Conservation (phyloP, 139 green algal species). For the Choricystis sp. region DNA sequence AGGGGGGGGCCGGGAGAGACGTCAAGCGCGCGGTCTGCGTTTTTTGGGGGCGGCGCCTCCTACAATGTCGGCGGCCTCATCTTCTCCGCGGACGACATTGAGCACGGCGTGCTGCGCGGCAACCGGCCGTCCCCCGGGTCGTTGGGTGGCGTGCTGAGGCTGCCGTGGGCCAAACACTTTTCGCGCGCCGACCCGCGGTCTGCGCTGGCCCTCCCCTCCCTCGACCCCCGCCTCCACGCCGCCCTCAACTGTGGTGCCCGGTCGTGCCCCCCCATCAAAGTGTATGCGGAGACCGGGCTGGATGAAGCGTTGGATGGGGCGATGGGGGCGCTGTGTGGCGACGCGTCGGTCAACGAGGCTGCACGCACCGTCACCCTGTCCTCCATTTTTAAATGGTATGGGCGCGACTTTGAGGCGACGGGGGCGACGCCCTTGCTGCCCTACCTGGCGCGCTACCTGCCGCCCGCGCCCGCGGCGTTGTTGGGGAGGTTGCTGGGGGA, state of each 20-base stretch:
- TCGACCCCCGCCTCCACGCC: slow-evolving; percentile 89
- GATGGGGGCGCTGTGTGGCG: slow-evolving; percentile 32
- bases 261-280: slow-evolving; percentile 77
- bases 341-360: slow-evolving; percentile 41
- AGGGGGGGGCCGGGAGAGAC: slow-evolving; percentile 3
- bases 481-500: slow-evolving; percentile 11
- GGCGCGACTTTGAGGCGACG: slow-evolving; percentile 59
- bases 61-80: slow-evolving; percentile 57
- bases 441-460: slow-evolving; percentile 29
- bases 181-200: slow-evolving; percentile 25
- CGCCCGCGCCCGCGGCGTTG: slow-evolving; percentile 1
- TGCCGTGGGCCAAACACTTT: slow-evolving; percentile 20
- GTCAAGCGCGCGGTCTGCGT: slow-evolving; percentile 9
- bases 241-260: slow-evolving; percentile 84
- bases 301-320: slow-evolving; percentile 59
- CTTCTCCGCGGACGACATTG: slow-evolving; percentile 74
- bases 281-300: slow-evolving; percentile 62
- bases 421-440: slow-evolving; percentile 29
- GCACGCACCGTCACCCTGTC: slow-evolving; percentile 37
- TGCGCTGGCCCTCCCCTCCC: slow-evolving; percentile 13
- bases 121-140: slow-evolving; percentile 47
- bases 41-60: slow-evolving; percentile 21
- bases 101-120: slow-evolving; percentile 82
- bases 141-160: slow-evolving; percentile 27
- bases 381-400: slow-evolving; percentile 86